phyloP scores from a whole-genome alignment of 371 early-diverging fungal genomes.

The Mucor sp. region DNA sequence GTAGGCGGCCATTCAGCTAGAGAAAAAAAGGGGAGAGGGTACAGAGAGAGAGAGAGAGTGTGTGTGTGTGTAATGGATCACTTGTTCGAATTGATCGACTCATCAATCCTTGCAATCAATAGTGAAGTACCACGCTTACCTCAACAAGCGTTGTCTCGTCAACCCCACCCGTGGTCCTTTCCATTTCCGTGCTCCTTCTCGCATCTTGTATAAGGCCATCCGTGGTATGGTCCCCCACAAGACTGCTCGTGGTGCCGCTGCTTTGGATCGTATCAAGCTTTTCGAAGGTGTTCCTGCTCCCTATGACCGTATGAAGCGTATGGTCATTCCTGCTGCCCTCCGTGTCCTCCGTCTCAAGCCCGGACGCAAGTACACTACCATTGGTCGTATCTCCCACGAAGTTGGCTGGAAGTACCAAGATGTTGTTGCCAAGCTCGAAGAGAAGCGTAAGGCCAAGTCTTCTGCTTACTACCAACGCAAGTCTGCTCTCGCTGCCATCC shows the following conservation, averaged over 20 bases:
- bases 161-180: conserved; percentile 99
- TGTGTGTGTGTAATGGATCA: background rate
- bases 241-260: conserved; percentile 97
- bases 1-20: background rate
- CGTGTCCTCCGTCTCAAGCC: conserved; percentile 97
- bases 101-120: background rate
- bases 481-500: conserved; percentile 47
- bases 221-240: conserved; percentile 99
- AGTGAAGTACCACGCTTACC: conserved; percentile 97
- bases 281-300: conserved; percentile 99
- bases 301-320: conserved; percentile 95
- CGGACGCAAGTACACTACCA: conserved; percentile 95
- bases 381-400: conserved; percentile 94
- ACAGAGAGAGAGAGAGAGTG: too few species aligned
- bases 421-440: conserved; percentile 94
- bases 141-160: conserved; percentile 98
- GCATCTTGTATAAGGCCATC: conserved; percentile 97
- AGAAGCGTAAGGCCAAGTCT: conserved; percentile 96
- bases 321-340: conserved; percentile 97
- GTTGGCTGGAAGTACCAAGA: conserved; percentile 99
- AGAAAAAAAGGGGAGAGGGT: background rate
- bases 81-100: background rate
- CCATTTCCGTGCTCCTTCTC: conserved; percentile 99
- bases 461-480: conserved; percentile 93
- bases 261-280: conserved; percentile 96